Evolutionary conservation across 148 eudicot genomes (phyloP), one percentile per base, ranked within the genome.

Genomic region (Fallopia convolvulus): DNA sequence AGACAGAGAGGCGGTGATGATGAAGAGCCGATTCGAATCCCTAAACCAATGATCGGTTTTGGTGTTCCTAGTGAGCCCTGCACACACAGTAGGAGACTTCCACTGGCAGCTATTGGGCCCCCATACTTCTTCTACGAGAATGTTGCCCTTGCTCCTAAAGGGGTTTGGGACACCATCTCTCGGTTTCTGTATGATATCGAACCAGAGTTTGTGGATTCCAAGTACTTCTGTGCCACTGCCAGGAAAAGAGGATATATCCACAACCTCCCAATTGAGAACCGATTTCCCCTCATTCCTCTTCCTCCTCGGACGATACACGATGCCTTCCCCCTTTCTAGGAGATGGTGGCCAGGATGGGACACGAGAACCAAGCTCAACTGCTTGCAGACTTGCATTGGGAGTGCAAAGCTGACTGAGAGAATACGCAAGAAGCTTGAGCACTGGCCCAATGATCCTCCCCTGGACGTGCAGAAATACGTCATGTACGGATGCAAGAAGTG

Each of bases 331-430:
- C 42, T 86, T 75, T 88, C 96, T 0, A 87, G 71, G 81, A 89
- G 63, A 41, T 94, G 97, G 96, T 92, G 98, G 98, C 97, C 96
- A 8, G 4, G 73, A 2, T 94, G 98, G 98, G 98, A 94, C 55
- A 11, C 80, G 0, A 74, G 98, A 21, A 89, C 85, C 0, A 89
- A 92, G 32, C 46, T 92, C 13, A 94, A 94, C 56, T 92, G 97
- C 87, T 70, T 94, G 41, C 97, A 92, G 60, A 94, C 98, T 14
- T 87, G 85, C 20, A 82, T 83, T 60, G 95, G 82, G 5, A 94
- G 98, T 86, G 93, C 98, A 36, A 90, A 77, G 55, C 63, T 88
- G 21, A 86, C 92, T 0, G 90, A 92, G 33, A 86, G 93, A 71
- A 87, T 94, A 18, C 85, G 95, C 0, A 90, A 81, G 78, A 89